Base-by-base conservation (phyloP, 306 rosid species). In the Pyrus communis region DNA sequence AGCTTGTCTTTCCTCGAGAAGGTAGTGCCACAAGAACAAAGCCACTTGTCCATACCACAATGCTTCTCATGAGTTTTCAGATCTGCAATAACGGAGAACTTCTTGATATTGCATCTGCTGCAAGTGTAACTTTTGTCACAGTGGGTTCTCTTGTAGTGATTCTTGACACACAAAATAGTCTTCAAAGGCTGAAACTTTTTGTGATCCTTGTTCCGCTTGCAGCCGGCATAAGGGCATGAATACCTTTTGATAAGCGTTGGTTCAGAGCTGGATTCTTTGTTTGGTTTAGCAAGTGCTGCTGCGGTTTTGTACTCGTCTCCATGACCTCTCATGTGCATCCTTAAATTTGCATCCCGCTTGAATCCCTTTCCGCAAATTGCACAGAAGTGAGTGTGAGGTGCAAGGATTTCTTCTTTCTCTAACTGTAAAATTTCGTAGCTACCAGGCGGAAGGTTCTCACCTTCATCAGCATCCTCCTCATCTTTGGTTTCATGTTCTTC, bases 241-340 rank as follows among this genome's bases (percentile, higher is more conserved):
- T 96, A 96, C 88, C 99, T 89, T 95, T 91, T 96, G 46, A 93
- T 78, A 40, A 89, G 93, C 79, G 78, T 78, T 0, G 91, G 87
- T 76, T 89, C 96, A 2, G 92, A 86, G 59, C 88, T 86, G 2
- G 78, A 38, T 76, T 92, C 99, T 82, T 86, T 91, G 76, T 86
- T 80, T 5, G 99, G 99, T 73, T 92, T 96, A 3, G 99, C 98
- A 55, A 96, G 99, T 33, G 99, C 99, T n/a, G 93, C 99, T 4
- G 99, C 69, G 19, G 99, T 96, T 87, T 96, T 96, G 77, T 96
- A 96, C 86, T 96, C 93, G 5, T 96, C 98, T 10, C 99, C 99
- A 18, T 96, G 99, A 55, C 99, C 99, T 64, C 99, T 86, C 99
- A 96, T 96, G 90, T 96, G 99, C 99, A 96, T 96, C 57, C 98